These are phyloP conservation scores for Durusdinium trenchii DNA, from an alignment of 73 alveolate genomes.

Conservation along the genomic window DNA sequence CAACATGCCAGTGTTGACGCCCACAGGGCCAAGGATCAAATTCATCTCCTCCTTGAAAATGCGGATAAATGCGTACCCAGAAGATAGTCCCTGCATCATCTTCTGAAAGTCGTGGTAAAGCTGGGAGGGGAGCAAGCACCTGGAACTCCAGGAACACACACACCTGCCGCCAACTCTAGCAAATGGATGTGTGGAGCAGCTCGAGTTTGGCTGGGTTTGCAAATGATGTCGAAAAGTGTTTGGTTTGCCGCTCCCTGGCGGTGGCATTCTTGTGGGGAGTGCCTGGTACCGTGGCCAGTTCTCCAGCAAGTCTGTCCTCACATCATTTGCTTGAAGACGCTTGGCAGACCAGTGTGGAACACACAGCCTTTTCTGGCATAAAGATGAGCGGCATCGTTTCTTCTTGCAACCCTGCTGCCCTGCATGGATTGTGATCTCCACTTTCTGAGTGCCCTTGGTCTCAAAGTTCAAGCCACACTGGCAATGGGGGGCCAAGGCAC, in stretches of 20 bases:
- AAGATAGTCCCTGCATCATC: not conserved
- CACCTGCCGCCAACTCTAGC: too few relatives aligned
- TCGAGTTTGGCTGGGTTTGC: too few relatives aligned
- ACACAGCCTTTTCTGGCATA: not conserved
- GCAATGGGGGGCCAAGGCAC: not conserved
- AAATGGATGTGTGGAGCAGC: too few relatives aligned
- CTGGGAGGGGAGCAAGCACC: not conserved
- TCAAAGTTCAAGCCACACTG: not conserved
- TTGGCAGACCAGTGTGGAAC: conserved; percentile 21
- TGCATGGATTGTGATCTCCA: not conserved
- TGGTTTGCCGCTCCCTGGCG: conserved; percentile 19
- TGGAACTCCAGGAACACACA: not conserved
- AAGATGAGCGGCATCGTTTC: not conserved
- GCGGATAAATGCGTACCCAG: not conserved
- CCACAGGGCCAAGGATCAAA: not conserved
- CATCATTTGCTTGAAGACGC: not conserved
- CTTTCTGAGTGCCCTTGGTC: too few relatives aligned
- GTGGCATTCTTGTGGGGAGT: not conserved
- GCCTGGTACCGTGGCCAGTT: conserved; percentile 8
- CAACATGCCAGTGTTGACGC: not conserved
- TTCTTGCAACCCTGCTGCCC: not conserved
- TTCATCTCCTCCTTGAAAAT: not conserved
- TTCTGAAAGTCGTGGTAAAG: not conserved
- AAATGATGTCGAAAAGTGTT: not conserved
- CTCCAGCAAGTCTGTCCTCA: too few relatives aligned